Percentiles rank a stretch among this genome's conserved stretches.
These are phyloP conservation scores for Claviceps fusiformis DNA, from an alignment of 2,329 filamentous ascomycete species.

Conservation along the genomic window DNA sequence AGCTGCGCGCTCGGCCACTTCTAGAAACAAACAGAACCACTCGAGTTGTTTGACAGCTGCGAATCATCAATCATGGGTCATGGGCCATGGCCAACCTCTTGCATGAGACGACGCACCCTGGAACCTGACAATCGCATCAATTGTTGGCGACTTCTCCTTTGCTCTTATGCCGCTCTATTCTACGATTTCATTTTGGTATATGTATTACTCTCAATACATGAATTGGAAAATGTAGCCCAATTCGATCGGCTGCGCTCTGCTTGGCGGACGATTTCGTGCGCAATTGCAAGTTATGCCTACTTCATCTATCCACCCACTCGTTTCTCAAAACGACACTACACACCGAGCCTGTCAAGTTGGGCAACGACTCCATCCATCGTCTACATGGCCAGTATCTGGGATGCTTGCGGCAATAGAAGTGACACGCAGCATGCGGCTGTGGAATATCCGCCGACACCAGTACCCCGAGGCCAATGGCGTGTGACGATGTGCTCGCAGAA, in stretches of 20 bases:
- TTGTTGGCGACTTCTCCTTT: not conserved
- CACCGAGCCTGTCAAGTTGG: not conserved
- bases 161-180: too few relatives aligned
- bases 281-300: not conserved
- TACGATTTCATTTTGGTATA: too few relatives aligned
- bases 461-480: not conserved
- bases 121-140: not conserved
- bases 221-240: not conserved
- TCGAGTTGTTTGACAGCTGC: not conserved
- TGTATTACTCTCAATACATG: too few relatives aligned
- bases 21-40: slow-evolving; percentile 17
- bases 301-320: not conserved
- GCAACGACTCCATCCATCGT: not conserved
- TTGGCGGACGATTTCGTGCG: not conserved
- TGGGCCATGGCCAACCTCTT: not conserved
- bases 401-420: not conserved
- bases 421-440: not conserved
- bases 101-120: not conserved
- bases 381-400: not conserved
- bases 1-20: slow-evolving; percentile 9
- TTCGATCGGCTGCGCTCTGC: not conserved
- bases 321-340: not conserved
- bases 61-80: not conserved
- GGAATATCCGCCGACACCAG: not conserved
- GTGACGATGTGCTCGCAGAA: not conserved